Conservation (phyloP, 108 stramenopile genomes). For the Skeletonema grethae region DNA sequence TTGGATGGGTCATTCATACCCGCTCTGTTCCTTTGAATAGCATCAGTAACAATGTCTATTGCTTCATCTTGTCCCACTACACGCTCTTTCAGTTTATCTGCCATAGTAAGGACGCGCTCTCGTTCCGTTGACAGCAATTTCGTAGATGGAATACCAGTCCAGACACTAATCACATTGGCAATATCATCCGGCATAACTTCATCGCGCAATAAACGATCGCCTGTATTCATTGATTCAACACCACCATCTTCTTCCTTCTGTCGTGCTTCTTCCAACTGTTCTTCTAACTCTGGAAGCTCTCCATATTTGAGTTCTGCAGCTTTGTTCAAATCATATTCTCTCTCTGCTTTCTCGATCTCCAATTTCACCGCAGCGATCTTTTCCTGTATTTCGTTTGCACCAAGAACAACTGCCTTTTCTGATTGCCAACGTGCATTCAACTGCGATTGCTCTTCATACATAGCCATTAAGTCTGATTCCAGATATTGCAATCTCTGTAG, state of each 20-base stretch:
- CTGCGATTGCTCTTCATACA: conserved; percentile 73
- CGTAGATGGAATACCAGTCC: conserved; percentile 93
- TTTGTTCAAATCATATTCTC: conserved; percentile 92
- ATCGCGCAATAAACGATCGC: conserved; percentile 78
- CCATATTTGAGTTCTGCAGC: conserved; percentile 96
- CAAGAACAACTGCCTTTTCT: conserved; percentile 82
- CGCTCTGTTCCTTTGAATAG: conserved; percentile 90
- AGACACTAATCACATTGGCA: conserved; percentile 88
- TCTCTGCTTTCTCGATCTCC: conserved; percentile 92
- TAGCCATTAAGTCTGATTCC: conserved; percentile 67
- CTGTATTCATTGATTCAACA: conserved; percentile 28
- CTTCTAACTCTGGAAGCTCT: conserved; percentile 80
- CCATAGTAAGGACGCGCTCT: conserved; percentile 92
- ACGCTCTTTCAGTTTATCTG: conserved; percentile 78
- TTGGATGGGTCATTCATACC: conserved; percentile 89
- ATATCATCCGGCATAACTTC: conserved; percentile 96
- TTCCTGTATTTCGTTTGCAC: conserved; percentile 81
- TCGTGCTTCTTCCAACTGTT: conserved; percentile 64
- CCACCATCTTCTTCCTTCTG: conserved; percentile 34
- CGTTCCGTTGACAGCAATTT: conserved; percentile 91
- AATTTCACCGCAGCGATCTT: conserved; percentile 84
- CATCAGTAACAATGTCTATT: conserved; percentile 88
- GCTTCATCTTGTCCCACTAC: conserved; percentile 96
- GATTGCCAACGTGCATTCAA: conserved; percentile 85
- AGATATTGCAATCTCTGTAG: conserved; percentile 67